These are phyloP conservation scores for Nitzschia putrida DNA, from an alignment of 108 stramenopile species.

Conservation along the genomic window DNA sequence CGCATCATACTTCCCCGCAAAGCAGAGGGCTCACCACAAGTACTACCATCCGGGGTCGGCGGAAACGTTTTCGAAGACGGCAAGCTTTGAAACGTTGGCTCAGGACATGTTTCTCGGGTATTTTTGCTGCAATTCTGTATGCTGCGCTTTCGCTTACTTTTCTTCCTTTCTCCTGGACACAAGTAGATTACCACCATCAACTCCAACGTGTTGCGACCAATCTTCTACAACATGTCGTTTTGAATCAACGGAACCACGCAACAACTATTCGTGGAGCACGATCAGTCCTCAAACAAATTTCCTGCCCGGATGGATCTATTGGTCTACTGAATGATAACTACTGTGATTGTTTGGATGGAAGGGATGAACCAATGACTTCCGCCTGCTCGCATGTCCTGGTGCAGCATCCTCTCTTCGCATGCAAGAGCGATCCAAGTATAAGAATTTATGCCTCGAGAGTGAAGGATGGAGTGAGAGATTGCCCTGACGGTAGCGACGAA, in stretches of 20 bases:
- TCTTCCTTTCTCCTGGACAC: slow-evolving; percentile 38
- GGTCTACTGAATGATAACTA: slow-evolving; percentile 74
- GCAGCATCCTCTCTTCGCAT: slow-evolving; percentile 47
- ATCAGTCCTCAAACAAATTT: not conserved
- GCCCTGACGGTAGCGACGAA: slow-evolving; percentile 71
- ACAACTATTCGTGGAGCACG: slow-evolving; percentile 25
- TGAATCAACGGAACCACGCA: slow-evolving; percentile 28
- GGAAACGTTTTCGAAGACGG: slow-evolving; percentile 12
- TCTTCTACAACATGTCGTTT: slow-evolving; percentile 23
- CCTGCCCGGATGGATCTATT: slow-evolving; percentile 21
- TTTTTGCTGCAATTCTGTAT: slow-evolving; percentile 22
- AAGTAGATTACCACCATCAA: slow-evolving; percentile 46
- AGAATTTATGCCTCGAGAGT: slow-evolving; percentile 62
- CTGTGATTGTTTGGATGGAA: slow-evolving; percentile 78
- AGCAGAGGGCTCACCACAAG: not conserved
- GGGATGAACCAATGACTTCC: slow-evolving; percentile 66
- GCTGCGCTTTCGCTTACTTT: slow-evolving; percentile 22
- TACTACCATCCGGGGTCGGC: slow-evolving; percentile 9
- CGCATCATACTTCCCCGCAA: not conserved
- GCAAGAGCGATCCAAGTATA: slow-evolving; percentile 36
- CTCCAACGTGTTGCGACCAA: slow-evolving; percentile 17
- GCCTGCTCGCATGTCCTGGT: slow-evolving; percentile 66
- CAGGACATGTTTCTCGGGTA: slow-evolving; percentile 9
- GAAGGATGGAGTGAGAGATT: slow-evolving; percentile 66
- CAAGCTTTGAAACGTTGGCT: not conserved